Evolutionary conservation across 352 stramenopile genomes (phyloP).

Genomic region (Phytopythium kandeliae): DNA sequence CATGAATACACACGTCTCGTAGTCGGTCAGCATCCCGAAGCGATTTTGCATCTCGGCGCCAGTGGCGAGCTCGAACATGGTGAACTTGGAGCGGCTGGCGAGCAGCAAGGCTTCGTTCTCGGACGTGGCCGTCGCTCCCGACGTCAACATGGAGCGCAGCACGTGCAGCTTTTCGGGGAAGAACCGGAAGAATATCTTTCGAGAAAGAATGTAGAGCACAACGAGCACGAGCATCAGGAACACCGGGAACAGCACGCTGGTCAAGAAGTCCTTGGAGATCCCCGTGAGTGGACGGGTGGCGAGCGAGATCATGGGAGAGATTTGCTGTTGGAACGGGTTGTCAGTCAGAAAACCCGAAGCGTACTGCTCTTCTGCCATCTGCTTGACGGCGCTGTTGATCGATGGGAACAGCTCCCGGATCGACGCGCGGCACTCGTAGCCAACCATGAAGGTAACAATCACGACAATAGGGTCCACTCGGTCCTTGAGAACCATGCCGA

Average conservation of each 20-base stretch:
- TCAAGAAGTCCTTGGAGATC: conserved; percentile 17
- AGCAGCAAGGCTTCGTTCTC: conserved; percentile 16
- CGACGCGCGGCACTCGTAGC: conserved; percentile 18
- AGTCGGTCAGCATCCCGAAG: conserved; percentile 24
- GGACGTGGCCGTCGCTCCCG: background rate
- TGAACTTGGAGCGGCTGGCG: conserved; percentile 23
- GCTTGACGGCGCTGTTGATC: conserved; percentile 6
- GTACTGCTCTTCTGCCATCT: conserved; percentile 12
- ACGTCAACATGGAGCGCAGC: conserved; percentile 1
- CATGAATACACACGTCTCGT: conserved; percentile 39
- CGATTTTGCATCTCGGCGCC: conserved; percentile 23
- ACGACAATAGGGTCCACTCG: conserved; percentile 25
- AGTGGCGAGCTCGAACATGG: conserved; percentile 31
- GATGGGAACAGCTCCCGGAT: conserved; percentile 18
- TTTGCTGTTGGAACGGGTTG: conserved; percentile 9
- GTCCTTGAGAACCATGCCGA: conserved; percentile 18
- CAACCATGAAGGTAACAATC: conserved; percentile 17
- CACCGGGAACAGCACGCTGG: conserved; percentile 20
- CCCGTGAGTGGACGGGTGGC: conserved; percentile 18
- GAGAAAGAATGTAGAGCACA: conserved; percentile 20
- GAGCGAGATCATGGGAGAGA: conserved; percentile 27
- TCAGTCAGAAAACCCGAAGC: conserved; percentile 10
- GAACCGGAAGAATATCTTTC: conserved; percentile 23
- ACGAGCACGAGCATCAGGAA: conserved; percentile 23
- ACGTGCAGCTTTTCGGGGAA: conserved; percentile 17